Percentiles rank a stretch among this genome's conserved stretches.
Conservation (phyloP, 2,329 filamentous ascomycete species). For the Blumeriella jaapii region DNA sequence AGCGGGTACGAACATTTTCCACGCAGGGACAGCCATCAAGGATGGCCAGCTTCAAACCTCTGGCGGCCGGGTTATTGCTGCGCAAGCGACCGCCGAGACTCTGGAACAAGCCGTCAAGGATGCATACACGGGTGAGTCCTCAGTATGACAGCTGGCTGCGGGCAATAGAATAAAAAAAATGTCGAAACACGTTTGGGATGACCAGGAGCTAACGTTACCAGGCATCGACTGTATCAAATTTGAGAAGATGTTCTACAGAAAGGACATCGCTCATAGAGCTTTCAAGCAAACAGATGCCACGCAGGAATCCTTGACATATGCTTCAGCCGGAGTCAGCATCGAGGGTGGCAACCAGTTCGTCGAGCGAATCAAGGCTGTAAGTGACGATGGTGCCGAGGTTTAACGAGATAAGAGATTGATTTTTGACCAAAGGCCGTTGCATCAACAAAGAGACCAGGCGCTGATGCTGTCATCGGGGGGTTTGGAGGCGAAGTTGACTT, state of each 20-base stretch:
- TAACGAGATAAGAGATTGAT: not conserved
- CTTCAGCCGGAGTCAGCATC: conserved; percentile 85
- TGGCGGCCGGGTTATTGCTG: conserved; percentile 86
- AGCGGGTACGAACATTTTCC: conserved; percentile 64
- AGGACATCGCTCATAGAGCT: conserved; percentile 78
- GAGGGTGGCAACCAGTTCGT: conserved; percentile 91
- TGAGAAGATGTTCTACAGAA: conserved; percentile 48
- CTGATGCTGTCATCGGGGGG: conserved; percentile 86
- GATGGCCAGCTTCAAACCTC: conserved; percentile 58
- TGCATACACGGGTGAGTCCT: conserved; percentile 59
- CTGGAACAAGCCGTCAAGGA: conserved; percentile 74
- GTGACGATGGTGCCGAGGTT: not conserved
- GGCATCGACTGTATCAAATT: conserved; percentile 57
- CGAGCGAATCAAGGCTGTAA: conserved; percentile 66
- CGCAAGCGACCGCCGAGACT: conserved; percentile 66
- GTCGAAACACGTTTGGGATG: not conserved
- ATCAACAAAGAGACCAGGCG: conserved; percentile 72
- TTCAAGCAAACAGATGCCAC: conserved; percentile 35
- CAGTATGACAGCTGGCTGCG: too few species aligned
- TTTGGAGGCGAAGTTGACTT: conserved; percentile 86
- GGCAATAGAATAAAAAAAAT: not conserved
- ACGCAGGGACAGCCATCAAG: conserved; percentile 70
- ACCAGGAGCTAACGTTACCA: not conserved
- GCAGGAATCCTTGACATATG: conserved; percentile 66
- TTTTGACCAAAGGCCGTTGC: conserved; percentile 46